A percentile compares a stretch with the other conserved stretches of the same genome.
Evolutionary conservation across 2,329 filamentous ascomycete genomes (phyloP).

Genomic region (Exophiala lecanii-corni): DNA sequence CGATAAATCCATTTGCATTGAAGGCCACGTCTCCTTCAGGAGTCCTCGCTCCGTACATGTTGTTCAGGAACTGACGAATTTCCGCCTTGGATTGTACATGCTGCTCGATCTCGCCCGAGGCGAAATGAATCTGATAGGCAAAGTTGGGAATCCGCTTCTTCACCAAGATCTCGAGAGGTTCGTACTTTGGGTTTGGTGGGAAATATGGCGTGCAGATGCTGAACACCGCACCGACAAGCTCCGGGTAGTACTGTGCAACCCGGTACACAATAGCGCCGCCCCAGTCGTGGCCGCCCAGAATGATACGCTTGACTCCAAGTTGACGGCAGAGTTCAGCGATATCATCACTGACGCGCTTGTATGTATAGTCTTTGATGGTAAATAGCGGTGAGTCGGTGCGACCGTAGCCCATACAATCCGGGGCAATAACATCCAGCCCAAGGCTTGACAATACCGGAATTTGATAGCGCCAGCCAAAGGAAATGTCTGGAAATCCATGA

Average conservation of each 20-base stretch:
- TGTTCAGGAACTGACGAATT: constrained; percentile 66
- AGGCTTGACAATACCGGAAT: constrained; percentile 69
- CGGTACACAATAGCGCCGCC: constrained; percentile 76
- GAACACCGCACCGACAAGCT: constrained; percentile 70
- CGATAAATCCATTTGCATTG: constrained; percentile 55
- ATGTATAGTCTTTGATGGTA: constrained; percentile 58
- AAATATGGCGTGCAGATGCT: constrained; percentile 73
- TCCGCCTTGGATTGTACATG: constrained; percentile 54
- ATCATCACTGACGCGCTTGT: constrained; percentile 69
- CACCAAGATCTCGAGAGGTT: constrained; percentile 58
- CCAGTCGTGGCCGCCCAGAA: constrained; percentile 91
- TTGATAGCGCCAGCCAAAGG: constrained; percentile 84
- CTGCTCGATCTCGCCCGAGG: constrained; percentile 61
- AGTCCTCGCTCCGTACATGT: constrained; percentile 63
- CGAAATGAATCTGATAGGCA: constrained; percentile 78
- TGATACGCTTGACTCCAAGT: constrained; percentile 54
- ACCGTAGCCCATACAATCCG: constrained; percentile 84
- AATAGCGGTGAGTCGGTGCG: constrained; percentile 58
- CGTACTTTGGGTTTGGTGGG: constrained; percentile 50
- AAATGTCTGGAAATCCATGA: constrained; percentile 79
- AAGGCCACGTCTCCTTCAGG: constrained; percentile 56
- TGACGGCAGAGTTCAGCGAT: constrained; percentile 66
- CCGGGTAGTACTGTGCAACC: constrained; percentile 66
- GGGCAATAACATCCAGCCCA: constrained; percentile 73
- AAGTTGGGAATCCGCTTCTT: constrained; percentile 61